Percentiles rank a stretch among this genome's conserved stretches.
These are phyloP conservation scores for Parsonsia alboflavescens DNA, from an alignment of 257 asterid genomes.

Conservation along the genomic window DNA sequence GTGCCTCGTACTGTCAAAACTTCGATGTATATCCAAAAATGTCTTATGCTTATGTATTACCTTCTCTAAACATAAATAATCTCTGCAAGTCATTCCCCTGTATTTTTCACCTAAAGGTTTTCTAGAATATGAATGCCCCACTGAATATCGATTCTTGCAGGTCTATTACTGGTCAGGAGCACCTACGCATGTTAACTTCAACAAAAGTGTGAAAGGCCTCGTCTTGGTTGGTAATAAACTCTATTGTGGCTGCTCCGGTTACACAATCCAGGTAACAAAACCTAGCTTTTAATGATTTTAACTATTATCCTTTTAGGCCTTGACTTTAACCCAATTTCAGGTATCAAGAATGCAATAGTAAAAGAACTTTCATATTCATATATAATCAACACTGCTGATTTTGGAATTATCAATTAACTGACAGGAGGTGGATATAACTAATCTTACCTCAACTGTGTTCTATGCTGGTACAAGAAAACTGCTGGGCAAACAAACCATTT, in stretches of 20 bases:
- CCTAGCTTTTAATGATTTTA: no score
- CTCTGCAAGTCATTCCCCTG: not conserved
- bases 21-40: not conserved
- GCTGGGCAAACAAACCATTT: constrained; percentile 65
- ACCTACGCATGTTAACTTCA: constrained; percentile 54
- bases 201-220: constrained; percentile 61
- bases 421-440: constrained; percentile 71
- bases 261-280: constrained; percentile 53
- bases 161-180: constrained; percentile 72
- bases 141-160: constrained; percentile 29
- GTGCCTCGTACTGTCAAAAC: not conserved
- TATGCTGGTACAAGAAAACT: constrained; percentile 64
- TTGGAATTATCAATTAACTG: constrained; percentile 4
- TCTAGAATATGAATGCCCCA: not conserved
- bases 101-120: not conserved
- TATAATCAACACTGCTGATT: not conserved
- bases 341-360: not conserved
- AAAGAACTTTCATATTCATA: not conserved
- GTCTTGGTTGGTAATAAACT: constrained; percentile 50
- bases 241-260: constrained; percentile 73
- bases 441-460: constrained; percentile 45
- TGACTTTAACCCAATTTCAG: not conserved
- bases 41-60: not conserved
- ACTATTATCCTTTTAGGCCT: no score
- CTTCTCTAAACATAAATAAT: not conserved